Conservation (phyloP, 2,329 filamentous ascomycete genomes). For the Sarocladiaceae sp. region DNA sequence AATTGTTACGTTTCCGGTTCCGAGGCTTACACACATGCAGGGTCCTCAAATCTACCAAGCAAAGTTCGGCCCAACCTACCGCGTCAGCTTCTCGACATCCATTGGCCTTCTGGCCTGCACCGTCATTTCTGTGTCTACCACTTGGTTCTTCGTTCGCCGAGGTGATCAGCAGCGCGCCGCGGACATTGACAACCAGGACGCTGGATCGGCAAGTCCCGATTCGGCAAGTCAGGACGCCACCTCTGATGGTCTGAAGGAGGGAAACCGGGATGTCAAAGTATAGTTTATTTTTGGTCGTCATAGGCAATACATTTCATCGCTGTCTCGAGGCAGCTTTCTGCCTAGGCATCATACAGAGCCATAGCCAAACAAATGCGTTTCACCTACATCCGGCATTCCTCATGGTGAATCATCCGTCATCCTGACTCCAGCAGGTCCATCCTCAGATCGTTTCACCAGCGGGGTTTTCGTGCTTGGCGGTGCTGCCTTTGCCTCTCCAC, state of each 20-base stretch:
- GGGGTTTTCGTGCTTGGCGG: constrained; percentile 78
- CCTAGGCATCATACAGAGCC: not conserved
- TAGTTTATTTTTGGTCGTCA: not conserved
- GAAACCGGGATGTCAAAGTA: not conserved
- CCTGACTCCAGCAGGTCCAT: not conserved
- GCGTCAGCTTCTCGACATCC: constrained; percentile 15
- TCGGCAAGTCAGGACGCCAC: not conserved
- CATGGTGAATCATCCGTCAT: not conserved
- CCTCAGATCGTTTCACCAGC: constrained; percentile 29
- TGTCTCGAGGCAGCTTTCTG: not conserved
- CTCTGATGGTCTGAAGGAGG: not conserved
- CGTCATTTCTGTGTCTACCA: not conserved
- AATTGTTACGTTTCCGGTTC: not conserved
- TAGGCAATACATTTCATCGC: not conserved
- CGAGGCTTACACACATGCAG: not conserved
- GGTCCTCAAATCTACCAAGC: constrained; percentile 34
- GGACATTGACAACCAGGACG: not conserved
- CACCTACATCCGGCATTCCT: not conserved
- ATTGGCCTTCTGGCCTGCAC: not conserved
- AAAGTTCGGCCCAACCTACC: constrained; percentile 33
- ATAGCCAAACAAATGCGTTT: no score
- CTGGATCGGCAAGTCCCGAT: not conserved
- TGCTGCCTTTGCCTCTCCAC: constrained; percentile 90
- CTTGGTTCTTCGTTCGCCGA: not conserved
- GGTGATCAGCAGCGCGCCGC: not conserved